Percentiles rank a stretch among this genome's conserved stretches.
Evolutionary conservation across 176 grass and related monocot species (phyloP).

Genomic region (Cymbopogon citratus): DNA sequence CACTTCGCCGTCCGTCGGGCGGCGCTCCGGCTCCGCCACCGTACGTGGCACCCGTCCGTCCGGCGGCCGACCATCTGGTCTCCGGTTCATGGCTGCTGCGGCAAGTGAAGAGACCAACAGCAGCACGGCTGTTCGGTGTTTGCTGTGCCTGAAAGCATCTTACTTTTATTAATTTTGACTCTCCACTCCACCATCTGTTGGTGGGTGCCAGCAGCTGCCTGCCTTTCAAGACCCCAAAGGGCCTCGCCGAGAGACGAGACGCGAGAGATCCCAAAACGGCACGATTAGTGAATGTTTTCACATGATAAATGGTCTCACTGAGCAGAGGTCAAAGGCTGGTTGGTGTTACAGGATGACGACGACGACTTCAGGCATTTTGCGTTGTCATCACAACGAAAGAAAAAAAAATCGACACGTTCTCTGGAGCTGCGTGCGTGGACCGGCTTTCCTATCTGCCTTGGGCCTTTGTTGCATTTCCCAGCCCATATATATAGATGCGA

Average conservation of each 20-base stretch:
- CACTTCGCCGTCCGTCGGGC: not conserved
- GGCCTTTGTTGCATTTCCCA: not conserved
- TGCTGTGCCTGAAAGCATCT: not conserved
- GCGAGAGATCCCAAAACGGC: too few relatives aligned
- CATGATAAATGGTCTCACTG: not conserved
- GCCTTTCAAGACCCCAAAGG: constrained; percentile 20
- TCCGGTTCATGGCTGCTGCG: not conserved
- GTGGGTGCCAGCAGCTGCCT: not conserved
- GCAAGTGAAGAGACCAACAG: constrained; percentile 9
- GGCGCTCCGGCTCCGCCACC: too few relatives aligned
- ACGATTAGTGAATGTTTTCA: not conserved
- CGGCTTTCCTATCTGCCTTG: not conserved
- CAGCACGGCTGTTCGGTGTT: not conserved
- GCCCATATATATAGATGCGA: not conserved
- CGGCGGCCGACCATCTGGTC: too few relatives aligned
- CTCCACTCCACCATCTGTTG: not conserved
- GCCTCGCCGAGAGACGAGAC: too few relatives aligned
- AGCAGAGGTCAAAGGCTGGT: not conserved
- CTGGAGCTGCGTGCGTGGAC: not conserved
- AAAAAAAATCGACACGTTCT: not conserved
- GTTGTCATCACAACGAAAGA: too few relatives aligned
- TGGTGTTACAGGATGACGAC: not conserved
- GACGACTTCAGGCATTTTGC: too few relatives aligned
- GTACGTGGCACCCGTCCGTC: too few relatives aligned
- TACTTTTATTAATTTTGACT: not conserved